Base-by-base conservation (phyloP, 106 monocot genomes). In the Dendrobium nobile region DNA sequence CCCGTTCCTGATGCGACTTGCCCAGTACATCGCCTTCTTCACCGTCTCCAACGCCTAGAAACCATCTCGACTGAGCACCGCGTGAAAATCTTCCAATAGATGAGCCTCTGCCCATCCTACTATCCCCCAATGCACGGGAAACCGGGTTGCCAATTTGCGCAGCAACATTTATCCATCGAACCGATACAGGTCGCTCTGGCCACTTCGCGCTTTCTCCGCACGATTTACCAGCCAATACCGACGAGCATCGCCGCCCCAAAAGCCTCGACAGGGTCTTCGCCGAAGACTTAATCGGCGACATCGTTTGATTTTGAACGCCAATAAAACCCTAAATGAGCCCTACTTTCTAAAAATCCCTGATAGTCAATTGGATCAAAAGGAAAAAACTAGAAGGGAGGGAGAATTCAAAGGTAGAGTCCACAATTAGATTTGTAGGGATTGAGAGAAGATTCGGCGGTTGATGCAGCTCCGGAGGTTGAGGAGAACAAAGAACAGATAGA, bases 21-120 rank as follows among this genome's bases (percentile, higher is more conserved):
- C 95, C 87, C 33, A 99, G 87, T n/a, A 82, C 82, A 82, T 79
- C 84, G 18, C 89, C 92, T 81, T 99, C 98, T 19, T 91, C 92
- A n/a, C 91, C 95, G 81, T 99, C 92, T 18, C 98, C 95, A 33
- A 92, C 91, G 4, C 98, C 93, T 17, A 95, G 83, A 77, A 99
- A 95, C 78, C 84, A 68, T 75, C 98, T 89, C 9, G 78, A 82
- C 33, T 93, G 98, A 8, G 47, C 41, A 37, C 73, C 43, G 47
- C 72, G 64, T 8, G 78, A 47, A 47, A 33, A 59, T 20, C 28
- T 77, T 44, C 84, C 79, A 22, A 72, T 16, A 2, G 84, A 77
- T 15, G 55, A 28, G 16, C 47, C 73, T 7, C 33, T 10, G 72
- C 59, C 67, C 37, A 48, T 75, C 0, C 65, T 78, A 7, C 26